These are phyloP conservation scores for Pogostemon cablin DNA, from an alignment of 257 asterid species.

Conservation along the genomic window DNA sequence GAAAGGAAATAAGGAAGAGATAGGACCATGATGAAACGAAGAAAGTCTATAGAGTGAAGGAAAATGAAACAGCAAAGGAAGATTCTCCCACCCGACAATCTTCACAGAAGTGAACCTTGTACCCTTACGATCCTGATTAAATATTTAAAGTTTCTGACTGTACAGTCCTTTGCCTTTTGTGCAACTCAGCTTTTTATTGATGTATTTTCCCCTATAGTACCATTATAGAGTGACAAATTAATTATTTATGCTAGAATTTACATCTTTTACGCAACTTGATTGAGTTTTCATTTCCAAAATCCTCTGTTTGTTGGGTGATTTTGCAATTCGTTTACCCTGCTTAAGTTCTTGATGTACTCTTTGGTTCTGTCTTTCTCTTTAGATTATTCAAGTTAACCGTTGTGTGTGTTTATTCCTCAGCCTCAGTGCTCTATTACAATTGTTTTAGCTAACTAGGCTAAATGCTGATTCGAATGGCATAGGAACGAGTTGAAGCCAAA, in stretches of 20 bases:
- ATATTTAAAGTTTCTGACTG: neutral
- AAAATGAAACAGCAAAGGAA: too few relatives aligned
- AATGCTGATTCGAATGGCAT: conserved; percentile 29
- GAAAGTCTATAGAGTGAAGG: too few relatives aligned
- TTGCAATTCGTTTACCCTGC: neutral
- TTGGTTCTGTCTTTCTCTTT: conserved; percentile 9
- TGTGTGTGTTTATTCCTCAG: neutral
- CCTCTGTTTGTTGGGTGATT: conserved; percentile 1
- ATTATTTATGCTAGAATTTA: conserved; percentile 9
- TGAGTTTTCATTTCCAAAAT: conserved; percentile 17
- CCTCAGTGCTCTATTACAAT: conserved; percentile 3
- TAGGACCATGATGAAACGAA: too few relatives aligned
- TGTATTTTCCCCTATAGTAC: conserved; percentile 4
- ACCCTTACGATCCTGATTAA: neutral
- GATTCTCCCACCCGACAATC: too few relatives aligned
- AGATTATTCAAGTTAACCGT: conserved; percentile 14
- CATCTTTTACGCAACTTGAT: neutral
- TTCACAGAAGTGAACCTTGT: too few relatives aligned
- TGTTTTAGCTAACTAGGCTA: conserved; percentile 4
- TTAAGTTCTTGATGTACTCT: conserved; percentile 20
- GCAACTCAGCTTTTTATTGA: neutral
- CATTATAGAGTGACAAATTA: neutral
- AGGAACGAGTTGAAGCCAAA: conserved; percentile 96
- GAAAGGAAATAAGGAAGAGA: too few relatives aligned
- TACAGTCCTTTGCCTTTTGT: neutral